A percentile compares a stretch with the other conserved stretches of the same genome.
These are phyloP conservation scores for Geum urbanum DNA, from an alignment of 306 rosid species.

Conservation along the genomic window DNA sequence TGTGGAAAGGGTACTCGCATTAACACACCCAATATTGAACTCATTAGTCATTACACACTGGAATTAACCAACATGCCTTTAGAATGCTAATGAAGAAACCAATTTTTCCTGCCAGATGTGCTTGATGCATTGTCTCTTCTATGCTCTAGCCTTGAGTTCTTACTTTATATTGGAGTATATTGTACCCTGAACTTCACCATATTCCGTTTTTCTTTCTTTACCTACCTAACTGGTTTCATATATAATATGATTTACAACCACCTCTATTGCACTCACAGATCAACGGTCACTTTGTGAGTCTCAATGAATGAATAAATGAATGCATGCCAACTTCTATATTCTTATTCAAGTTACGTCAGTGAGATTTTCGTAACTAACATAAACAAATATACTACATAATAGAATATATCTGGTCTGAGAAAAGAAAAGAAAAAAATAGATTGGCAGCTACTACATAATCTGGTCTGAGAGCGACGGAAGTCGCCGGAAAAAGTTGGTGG, in stretches of 20 bases:
- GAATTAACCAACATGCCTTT: too few species aligned
- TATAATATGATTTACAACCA: background rate
- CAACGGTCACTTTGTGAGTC: background rate
- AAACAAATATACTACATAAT: slow-evolving; percentile 30
- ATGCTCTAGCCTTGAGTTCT: too few species aligned
- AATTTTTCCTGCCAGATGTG: too few species aligned
- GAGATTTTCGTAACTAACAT: background rate
- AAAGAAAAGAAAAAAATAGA: background rate
- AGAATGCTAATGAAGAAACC: too few species aligned
- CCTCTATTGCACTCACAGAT: background rate
- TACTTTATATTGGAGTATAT: too few species aligned
- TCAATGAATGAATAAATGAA: background rate
- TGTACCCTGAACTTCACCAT: too few species aligned
- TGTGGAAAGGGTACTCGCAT: too few species aligned
- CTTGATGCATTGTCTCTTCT: too few species aligned
- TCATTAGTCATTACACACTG: too few species aligned
- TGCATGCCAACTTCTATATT: background rate
- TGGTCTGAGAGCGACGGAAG: slow-evolving; percentile 75
- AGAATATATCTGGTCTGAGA: slow-evolving; percentile 67
- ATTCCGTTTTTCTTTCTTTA: background rate
- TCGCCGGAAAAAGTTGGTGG: slow-evolving; percentile 63
- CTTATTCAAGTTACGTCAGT: background rate
- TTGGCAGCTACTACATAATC: slow-evolving; percentile 38
- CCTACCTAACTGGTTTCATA: background rate
- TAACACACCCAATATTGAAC: too few species aligned